Evolutionary conservation across 2,329 filamentous ascomycete species (phyloP).

Genomic region (Penicillium sp.): DNA sequence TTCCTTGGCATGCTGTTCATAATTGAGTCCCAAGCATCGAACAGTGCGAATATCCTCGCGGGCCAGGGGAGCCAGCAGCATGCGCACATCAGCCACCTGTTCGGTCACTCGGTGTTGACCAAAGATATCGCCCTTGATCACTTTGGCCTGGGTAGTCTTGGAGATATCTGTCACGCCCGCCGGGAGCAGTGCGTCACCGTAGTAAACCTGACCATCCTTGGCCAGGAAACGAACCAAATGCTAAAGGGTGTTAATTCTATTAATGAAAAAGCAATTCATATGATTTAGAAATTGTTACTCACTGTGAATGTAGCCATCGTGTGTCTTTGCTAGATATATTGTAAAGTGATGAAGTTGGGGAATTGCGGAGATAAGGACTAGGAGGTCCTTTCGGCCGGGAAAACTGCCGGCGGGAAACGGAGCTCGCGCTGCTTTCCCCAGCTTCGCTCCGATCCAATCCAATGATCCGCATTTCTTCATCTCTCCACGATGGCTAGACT

Average conservation of each 20-base stretch:
- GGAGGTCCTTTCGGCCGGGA: conserved; percentile 30
- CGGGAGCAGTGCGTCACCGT: conserved; percentile 72
- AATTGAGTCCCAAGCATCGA: conserved; percentile 70
- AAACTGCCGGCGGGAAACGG: conserved; percentile 25
- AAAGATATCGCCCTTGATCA: conserved; percentile 68
- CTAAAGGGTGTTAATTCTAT: conserved; percentile 41
- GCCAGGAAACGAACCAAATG: conserved; percentile 73
- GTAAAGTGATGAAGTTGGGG: background rate
- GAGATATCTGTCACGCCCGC: conserved; percentile 60
- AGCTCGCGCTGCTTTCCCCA: conserved; percentile 13
- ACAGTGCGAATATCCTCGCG: conserved; percentile 65
- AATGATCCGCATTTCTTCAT: conserved; percentile 2
- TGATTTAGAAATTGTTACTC: background rate
- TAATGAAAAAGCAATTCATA: background rate
- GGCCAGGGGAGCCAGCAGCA: conserved; percentile 64
- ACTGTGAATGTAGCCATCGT: conserved; percentile 17
- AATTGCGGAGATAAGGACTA: background rate
- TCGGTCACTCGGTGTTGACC: conserved; percentile 65
- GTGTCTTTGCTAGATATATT: background rate
- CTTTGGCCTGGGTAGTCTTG: conserved; percentile 59
- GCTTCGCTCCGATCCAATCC: conserved; percentile 6
- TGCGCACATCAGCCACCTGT: conserved; percentile 53
- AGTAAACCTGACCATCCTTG: conserved; percentile 68
- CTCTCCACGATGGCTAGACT: conserved; percentile 47
- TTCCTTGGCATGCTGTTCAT: conserved; percentile 70